Base-by-base conservation (phyloP, 2,329 filamentous ascomycete genomes). In the Phaeosphaeriaceae sp. region DNA sequence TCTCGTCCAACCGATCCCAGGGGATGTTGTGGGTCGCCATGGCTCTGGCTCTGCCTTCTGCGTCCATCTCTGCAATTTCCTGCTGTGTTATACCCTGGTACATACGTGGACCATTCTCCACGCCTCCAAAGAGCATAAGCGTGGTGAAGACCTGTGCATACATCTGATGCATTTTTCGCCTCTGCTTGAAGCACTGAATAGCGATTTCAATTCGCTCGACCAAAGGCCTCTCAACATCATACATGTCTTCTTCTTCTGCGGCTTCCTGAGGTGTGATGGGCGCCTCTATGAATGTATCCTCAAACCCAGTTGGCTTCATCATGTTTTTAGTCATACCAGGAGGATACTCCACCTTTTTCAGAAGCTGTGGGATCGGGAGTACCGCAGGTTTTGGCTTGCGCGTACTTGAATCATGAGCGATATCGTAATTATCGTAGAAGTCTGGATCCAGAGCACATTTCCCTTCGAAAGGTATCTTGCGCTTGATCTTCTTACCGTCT, bases 81-180 rank as follows among this genome's bases (percentile, higher is more conserved):
- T 83, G 80, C 41, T 79, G 75, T 30, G 82, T 80, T 6, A 87
- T 74, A 1, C 87, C 76, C 11, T 84, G 83, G 63, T 92, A 95
- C 68, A 81, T 78, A 45, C 83, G 84, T 2, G 74, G 78, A 0
- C 77, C 73, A 6, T 81, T 77, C 35, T 91, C 86, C 33, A 99
- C 82, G 3, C 94, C 93, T 2, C 94, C 94, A 36, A 93, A 87
- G 29, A 84, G 81, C 48, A 97, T 83, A 66, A 94, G 96, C 56
- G 89, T 89, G 64, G 84, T 81, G 74, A 99, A 94, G 28, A 92
- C 76, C 15, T 81, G 77, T 4, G 78, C 72, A 18, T 85, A 85
- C 3, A 84, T 78, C 11, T 78, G 72, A 50, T 88, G 83, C 50
- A 96, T 82, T 57, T 89, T 92, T 26, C 92, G 88, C 38, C 87